Evolutionary conservation across 2,329 filamentous ascomycete species (phyloP).

Genomic region (Calonectria naviculata): DNA sequence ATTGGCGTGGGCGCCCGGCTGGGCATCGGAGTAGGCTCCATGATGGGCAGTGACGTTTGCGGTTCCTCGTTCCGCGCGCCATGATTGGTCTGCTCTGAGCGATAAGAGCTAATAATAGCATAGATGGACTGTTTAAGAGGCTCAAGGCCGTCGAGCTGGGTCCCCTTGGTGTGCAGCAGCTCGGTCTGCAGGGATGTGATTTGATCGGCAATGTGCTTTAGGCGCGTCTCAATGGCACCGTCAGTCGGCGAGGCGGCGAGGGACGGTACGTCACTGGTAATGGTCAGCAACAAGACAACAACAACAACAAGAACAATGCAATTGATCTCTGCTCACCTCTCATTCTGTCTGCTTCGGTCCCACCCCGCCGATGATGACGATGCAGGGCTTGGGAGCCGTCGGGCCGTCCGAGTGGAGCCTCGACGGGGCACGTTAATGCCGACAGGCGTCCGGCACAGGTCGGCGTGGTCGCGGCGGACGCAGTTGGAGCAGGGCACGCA

Average conservation of each 20-base stretch:
- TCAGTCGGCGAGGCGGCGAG: neutral
- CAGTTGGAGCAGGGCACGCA: neutral
- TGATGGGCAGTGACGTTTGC: neutral
- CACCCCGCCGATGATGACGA: neutral
- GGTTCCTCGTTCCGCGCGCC: neutral
- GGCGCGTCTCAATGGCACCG: neutral
- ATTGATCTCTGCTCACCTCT: no score
- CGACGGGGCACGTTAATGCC: neutral
- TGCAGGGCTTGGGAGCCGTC: neutral
- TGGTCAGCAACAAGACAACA: neutral
- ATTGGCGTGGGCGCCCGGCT: neutral
- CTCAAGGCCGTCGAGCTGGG: neutral
- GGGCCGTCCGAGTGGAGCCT: neutral
- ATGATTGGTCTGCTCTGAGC: neutral
- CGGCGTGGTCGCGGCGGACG: neutral
- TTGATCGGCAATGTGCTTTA: neutral
- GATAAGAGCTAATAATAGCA: neutral
- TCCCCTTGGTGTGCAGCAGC: neutral
- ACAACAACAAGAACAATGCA: no score
- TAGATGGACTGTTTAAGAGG: neutral
- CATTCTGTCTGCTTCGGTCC: neutral
- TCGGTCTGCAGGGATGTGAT: neutral
- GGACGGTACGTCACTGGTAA: neutral
- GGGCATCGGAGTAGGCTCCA: neutral
- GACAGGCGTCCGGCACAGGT: neutral